Evolutionary conservation across 2,329 filamentous ascomycete genomes (phyloP).

Genomic region (Trichoderma endophyticum): DNA sequence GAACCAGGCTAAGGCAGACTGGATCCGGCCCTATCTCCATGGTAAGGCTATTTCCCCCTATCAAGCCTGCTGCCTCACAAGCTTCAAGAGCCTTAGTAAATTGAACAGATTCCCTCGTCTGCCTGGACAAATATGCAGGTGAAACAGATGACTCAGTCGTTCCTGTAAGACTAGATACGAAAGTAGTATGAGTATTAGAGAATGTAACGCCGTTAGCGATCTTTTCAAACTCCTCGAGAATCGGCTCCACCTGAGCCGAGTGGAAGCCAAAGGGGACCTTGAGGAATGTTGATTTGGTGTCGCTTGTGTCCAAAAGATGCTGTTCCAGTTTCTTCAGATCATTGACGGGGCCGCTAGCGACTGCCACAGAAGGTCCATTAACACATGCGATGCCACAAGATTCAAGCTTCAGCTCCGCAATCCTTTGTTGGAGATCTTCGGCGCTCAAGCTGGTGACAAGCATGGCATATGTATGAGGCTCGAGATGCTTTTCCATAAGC

Average conservation of each 20-base stretch:
- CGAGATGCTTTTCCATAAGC: neutral
- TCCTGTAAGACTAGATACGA: neutral
- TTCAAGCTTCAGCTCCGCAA: neutral
- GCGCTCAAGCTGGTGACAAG: neutral
- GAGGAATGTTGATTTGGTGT: neutral
- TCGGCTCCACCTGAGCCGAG: neutral
- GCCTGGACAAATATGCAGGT: neutral
- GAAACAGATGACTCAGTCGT: neutral
- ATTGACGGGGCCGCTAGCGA: neutral
- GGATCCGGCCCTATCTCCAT: neutral
- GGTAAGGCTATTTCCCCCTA: neutral
- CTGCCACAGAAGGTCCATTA: neutral
- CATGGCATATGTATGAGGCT: conserved; percentile 7
- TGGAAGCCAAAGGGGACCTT: neutral
- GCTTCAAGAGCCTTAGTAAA: neutral
- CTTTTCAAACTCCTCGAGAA: neutral
- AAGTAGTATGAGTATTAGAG: neutral
- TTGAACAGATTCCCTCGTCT: neutral
- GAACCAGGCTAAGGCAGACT: neutral
- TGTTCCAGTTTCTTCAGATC: neutral
- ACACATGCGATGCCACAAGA: neutral
- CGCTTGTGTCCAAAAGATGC: neutral
- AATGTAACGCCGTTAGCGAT: neutral
- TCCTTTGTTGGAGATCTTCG: neutral
- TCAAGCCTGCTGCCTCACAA: neutral